Evolutionary conservation across 2,329 filamentous ascomycete genomes (phyloP), one percentile per base, ranked within the genome.

Genomic region (Tolypocladium album): DNA sequence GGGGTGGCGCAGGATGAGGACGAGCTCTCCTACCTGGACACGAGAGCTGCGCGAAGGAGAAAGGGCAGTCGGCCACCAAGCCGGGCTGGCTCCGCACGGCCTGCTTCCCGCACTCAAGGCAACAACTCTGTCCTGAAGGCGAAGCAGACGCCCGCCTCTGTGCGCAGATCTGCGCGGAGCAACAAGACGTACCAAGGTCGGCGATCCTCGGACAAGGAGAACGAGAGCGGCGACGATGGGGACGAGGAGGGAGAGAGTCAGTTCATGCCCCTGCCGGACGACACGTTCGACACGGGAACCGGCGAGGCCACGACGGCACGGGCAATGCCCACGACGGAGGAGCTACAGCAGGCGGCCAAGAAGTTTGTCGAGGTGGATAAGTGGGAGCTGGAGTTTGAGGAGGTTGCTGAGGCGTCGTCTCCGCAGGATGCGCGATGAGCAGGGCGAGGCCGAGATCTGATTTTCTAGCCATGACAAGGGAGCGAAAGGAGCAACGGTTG

Each of bases 311-410:
- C 67, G 72, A 74, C 64, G 67, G 72, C 67, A 65, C 71, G 64
- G 45, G 75, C 67, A 68, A 70, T 74, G 8, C 27, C 24, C 5
- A 68, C 79, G 56, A 74, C 79, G 31, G 71, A 80, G 50, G 84
- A 86, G 75, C 74, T 89, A 62, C 82, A 82, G 71, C 75, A 78
- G 57, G 82, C 84, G 47, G 77, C 77, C 12, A 79, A 76, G 68
- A 88, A 88, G 72, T 89, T 89, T 66, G 79, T 82, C 69, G 86
- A 88, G 72, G 86, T 89, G 47, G 86, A 89, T 69, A 76, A 80
- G 72, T 89, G 85, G 85, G 79, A 86, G 72, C 73, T 89, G 62
- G 83, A 85, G 57, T 89, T 83, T 71, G 86, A 89, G 74, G 84
- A 86, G 65, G 78, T 85, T 56, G 79, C 78, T 27, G 79, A 82